Percentiles rank a stretch among this genome's conserved stretches.
Evolutionary conservation across 2,329 filamentous ascomycete species (phyloP).

Genomic region (Calycina marina): DNA sequence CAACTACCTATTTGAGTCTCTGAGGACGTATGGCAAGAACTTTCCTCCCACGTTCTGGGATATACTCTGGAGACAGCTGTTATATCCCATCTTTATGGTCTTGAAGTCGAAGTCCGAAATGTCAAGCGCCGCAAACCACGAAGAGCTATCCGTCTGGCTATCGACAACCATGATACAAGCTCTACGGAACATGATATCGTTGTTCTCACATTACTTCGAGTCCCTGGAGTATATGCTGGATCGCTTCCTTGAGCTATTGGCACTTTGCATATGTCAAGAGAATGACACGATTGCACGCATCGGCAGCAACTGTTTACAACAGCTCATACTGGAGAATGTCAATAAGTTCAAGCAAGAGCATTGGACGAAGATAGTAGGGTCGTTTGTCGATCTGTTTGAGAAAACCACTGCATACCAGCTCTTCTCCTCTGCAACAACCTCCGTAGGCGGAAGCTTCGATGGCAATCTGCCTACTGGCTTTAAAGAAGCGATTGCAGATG

Average conservation of each 20-base stretch:
- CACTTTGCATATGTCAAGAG: slow-evolving; percentile 95
- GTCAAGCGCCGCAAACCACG: slow-evolving; percentile 86
- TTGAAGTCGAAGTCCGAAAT: slow-evolving; percentile 92
- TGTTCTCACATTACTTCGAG: slow-evolving; percentile 98
- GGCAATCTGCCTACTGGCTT: slow-evolving; percentile 28
- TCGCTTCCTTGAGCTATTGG: slow-evolving; percentile 86
- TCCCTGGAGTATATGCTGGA: slow-evolving; percentile 95
- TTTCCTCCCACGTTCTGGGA: slow-evolving; percentile 97
- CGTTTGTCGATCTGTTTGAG: slow-evolving; percentile 92
- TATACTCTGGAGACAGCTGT: slow-evolving; percentile 87
- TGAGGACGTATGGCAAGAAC: slow-evolving; percentile 78
- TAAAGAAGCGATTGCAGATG: slow-evolving; percentile 21
- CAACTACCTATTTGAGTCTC: slow-evolving; percentile 90
- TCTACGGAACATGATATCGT: slow-evolving; percentile 90
- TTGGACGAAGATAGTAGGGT: slow-evolving; percentile 88
- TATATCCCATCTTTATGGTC: slow-evolving; percentile 98
- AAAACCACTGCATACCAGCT: slow-evolving; percentile 89
- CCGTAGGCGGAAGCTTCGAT: slow-evolving; percentile 37
- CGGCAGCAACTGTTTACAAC: slow-evolving; percentile 93
- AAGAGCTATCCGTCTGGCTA: slow-evolving; percentile 95
- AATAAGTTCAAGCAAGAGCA: slow-evolving; percentile 76
- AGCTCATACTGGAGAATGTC: slow-evolving; percentile 92
- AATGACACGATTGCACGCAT: slow-evolving; percentile 98
- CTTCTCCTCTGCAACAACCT: slow-evolving; percentile 63
- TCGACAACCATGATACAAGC: slow-evolving; percentile 99